Conservation (phyloP, 495 filamentous ascomycete genomes). For the Podospora australis region DNA sequence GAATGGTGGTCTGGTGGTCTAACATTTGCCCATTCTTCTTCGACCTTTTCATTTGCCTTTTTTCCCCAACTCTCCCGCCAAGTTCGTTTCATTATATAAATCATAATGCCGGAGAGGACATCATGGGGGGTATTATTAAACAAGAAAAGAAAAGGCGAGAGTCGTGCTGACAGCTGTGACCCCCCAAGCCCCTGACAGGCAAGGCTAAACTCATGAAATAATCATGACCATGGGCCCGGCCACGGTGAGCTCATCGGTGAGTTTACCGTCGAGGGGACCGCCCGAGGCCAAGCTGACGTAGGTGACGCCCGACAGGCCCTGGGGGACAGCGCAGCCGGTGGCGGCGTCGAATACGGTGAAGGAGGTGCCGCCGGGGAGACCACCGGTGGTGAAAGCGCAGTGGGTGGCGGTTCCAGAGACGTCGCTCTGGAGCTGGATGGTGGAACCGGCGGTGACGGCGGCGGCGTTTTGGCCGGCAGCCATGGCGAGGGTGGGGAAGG, state of each 20-base stretch:
- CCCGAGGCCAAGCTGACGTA: constrained; percentile 48
- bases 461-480: constrained; percentile 36
- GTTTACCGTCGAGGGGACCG: constrained; percentile 32
- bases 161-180: too few relatives aligned
- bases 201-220: constrained; percentile 32
- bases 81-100: background rate
- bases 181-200: background rate
- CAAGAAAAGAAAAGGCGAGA: background rate
- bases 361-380: constrained; percentile 42
- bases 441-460: constrained; percentile 38
- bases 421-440: constrained; percentile 36
- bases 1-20: background rate
- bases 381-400: constrained; percentile 54
- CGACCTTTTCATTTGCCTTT: background rate
- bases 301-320: constrained; percentile 45
- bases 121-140: background rate
- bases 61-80: background rate
- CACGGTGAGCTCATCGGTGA: constrained; percentile 47
- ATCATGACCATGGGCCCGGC: constrained; percentile 48
- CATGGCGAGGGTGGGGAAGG: constrained; percentile 52
- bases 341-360: constrained; percentile 43
- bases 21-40: background rate
- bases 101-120: too few relatives aligned
- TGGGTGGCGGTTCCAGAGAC: constrained; percentile 37
- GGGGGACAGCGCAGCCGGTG: constrained; percentile 45